Base-by-base conservation (phyloP, 441 rosid species). In the Brassica balearica region DNA sequence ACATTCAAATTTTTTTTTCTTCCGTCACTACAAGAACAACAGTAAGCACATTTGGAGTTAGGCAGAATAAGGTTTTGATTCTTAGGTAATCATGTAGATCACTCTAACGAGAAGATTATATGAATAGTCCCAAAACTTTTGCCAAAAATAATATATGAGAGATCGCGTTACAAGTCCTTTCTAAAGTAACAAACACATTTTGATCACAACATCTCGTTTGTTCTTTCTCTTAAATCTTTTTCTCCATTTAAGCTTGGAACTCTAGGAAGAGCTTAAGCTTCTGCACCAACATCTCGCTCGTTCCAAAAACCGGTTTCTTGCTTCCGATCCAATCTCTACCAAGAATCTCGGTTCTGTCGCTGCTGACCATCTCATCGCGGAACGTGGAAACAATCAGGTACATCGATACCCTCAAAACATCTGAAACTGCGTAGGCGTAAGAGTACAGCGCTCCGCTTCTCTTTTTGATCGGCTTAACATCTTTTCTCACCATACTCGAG, bases 231-330 rank as follows among this genome's bases (percentile, higher is more conserved):
- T 23, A 53, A 6, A 53, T 36, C 67, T 3, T 68, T 38, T 19
- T 19, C 1, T 51, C 41, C 17, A 19, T 43, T 75, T 58, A 80
- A 67, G 96, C 98, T 78, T 83, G 89, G 81, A 83, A 88, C 55
- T 91, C 96, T 14, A 95, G 87, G 86, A 95, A 95, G 74, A 84
- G 89, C 58, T 69, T 86, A 76, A 95, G 77, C 77, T 90, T 91
- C 86, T 91, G 93, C 53, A 84, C 27, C 63, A 91, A 87, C 82
- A 92, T 77, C 72, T 91, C 95, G 0, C 66, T 82, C 11, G 86
- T 86, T 60, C 98, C 98, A 43, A 87, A 88, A 76, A 81, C 71
- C 12, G 92, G 96, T 78, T 88, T 91, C 29, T 79, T 60, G 34
- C 75, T 69, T 9, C 76, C 67, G 41, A 91, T 75, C 98, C 99